Evolutionary conservation across 2,329 filamentous ascomycete genomes (phyloP), one percentile per base, ranked within the genome.

Genomic region (Epichloe hybrida): DNA sequence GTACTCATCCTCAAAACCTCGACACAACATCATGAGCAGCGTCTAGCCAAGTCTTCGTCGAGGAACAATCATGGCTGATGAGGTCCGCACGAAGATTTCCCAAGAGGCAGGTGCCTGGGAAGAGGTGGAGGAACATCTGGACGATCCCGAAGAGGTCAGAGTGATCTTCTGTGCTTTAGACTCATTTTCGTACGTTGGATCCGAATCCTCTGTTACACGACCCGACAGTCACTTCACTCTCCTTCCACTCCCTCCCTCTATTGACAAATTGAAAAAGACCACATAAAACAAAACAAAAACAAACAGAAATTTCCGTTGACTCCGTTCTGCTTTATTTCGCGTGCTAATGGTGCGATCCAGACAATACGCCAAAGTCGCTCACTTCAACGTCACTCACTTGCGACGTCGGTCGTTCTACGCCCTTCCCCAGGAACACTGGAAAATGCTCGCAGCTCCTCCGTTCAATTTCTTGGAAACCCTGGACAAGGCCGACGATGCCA

Each of bases 381-480:
- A 97, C 65, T 86, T 86, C 70, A 94, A 95, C 66, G 84, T 86
- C 56, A 97, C 91, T 4, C 91, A 97, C 66, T 77, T 90, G 17
- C 84, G 93, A 21, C 83, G 94, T 31, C 89, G 93, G 66, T 85
- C 88, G 13, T 96, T 98, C 68, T 98, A 97, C 66, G 86, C 89
- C 8, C 75, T 98, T 5, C 88, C 91, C 1, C 81, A 84, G 52
- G 72, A 77, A 1, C 90, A 98, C 64, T 93, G 88, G 82, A 79
- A 86, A 61, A 76, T 95, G 62, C 78, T 98, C 1, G 83, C 88
- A 0, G 77, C 77, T 4, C 82, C 86, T 0, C 91, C 90, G 0
- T 94, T 97, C 71, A 86, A 81, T 52, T 81, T 93, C 49, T 76
- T 95, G 6, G 80, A 89, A 37, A 88, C 82, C 0, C 78, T 98